Percentiles rank a stretch among this genome's conserved stretches.
Evolutionary conservation across 352 stramenopile genomes (phyloP).

Genomic region (Pythium biforme): DNA sequence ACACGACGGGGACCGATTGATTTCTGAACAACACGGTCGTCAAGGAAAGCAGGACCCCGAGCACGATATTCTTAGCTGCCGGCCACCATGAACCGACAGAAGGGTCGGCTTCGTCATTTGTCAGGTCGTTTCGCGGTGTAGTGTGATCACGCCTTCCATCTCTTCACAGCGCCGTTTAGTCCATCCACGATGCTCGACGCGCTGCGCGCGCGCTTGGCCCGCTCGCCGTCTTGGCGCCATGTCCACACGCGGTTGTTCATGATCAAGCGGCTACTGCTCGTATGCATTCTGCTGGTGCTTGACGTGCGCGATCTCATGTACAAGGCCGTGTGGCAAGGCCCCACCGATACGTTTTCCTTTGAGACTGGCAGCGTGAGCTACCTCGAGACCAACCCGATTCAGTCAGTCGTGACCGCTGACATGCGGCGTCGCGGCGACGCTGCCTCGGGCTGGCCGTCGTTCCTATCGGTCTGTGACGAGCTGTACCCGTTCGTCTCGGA

Average conservation of each 20-base stretch:
- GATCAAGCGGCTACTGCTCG: conserved; percentile 16
- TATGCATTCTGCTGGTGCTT: conserved; percentile 10
- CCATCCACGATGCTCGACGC: neutral
- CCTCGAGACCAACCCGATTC: conserved; percentile 7
- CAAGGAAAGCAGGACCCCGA: too few relatives aligned
- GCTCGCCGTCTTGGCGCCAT: neutral
- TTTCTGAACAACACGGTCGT: too few relatives aligned
- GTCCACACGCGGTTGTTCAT: conserved; percentile 16
- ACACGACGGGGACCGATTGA: too few relatives aligned
- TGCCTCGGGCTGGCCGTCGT: conserved; percentile 36
- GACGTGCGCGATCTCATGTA: conserved; percentile 22
- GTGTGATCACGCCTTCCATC: too few relatives aligned
- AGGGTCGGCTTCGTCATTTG: too few relatives aligned
- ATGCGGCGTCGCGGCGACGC: neutral
- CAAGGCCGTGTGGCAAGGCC: conserved; percentile 8
- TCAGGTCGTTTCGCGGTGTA: too few relatives aligned
- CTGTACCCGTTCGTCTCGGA: conserved; percentile 18
- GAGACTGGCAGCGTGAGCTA: conserved; percentile 3
- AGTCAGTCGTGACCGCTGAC: conserved; percentile 2
- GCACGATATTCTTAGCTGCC: too few relatives aligned
- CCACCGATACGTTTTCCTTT: conserved; percentile 16
- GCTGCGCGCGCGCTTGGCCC: neutral
- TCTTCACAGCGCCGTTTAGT: too few relatives aligned
- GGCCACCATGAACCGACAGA: too few relatives aligned
- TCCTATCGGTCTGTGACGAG: conserved; percentile 33